Base-by-base conservation (phyloP, 768 basidiomycete species). In the Tricholomella constricta region DNA sequence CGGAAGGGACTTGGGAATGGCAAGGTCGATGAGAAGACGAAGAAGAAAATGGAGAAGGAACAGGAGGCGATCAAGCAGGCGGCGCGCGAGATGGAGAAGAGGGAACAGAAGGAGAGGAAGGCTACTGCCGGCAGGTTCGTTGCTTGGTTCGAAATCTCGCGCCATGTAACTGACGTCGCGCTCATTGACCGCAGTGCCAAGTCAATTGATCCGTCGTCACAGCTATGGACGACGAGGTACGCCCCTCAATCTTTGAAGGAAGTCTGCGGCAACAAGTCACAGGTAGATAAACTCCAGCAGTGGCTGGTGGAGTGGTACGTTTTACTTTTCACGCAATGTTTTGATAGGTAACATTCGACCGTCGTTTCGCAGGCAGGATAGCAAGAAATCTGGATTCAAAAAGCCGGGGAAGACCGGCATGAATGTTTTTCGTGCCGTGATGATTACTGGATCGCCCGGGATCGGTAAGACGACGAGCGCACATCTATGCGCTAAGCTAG, bases 391-490 rank as follows among this genome's bases (percentile, higher is more conserved):
- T 0, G 82, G 79, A 1, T 98, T 98, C 73, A 98, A 93, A 72
- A 97, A 95, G 62, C 94, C 94, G 1, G 97, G 97, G 0, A 95
- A 95, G 72, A 85, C 82, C 54, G 91, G 83, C 0, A 89, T 89
- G 87, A 92, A 92, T 60, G 72, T 86, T 6, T 96, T 79, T 69
- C 86, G 94, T 20, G 94, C 93, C 4, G 80, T 98, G 1, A 73
- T 99, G 58, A 87, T 98, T 55, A 91, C 91, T 1, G 97, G 97
- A 0, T 84, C 95, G 1, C 97, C 97, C 14, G 97, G 97, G 7
- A 97, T 98, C 46, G 97, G 96, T 20, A 99, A 98, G 75, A 99
- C 97, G 3, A 97, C 94, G 1, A 88, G 89, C 55, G 97, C 96
- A 2, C 97, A 99, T 70, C 65, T 99, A 25, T 88, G 89, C 60